A percentile compares a stretch with the other conserved stretches of the same genome.
Conservation (phyloP, 495 filamentous ascomycete species). For the Staphylotrichum longicolle region DNA sequence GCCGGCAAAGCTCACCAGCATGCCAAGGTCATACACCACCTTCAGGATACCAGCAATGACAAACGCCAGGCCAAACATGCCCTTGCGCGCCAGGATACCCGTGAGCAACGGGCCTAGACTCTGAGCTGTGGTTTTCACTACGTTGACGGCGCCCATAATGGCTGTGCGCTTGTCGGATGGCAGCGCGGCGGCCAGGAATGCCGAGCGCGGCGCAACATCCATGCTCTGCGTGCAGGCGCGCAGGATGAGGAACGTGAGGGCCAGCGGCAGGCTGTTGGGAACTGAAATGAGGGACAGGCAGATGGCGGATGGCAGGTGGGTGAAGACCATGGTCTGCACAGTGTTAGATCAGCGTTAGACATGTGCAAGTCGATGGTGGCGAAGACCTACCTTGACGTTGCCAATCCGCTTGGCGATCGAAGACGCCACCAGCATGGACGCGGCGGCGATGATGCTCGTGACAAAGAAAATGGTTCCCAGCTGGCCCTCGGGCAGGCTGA, state of each 20-base stretch:
- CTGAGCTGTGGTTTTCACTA: slow-evolving; percentile 62
- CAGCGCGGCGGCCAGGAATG: slow-evolving; percentile 73
- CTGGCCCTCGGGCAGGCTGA: neutral
- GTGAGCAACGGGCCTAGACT: slow-evolving; percentile 66
- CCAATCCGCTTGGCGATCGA: slow-evolving; percentile 75
- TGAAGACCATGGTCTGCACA: slow-evolving; percentile 83
- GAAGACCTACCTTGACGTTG: slow-evolving; percentile 1
- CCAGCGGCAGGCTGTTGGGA: slow-evolving; percentile 52
- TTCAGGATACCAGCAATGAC: slow-evolving; percentile 64
- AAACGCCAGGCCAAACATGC: slow-evolving; percentile 69
- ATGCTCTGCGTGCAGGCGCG: slow-evolving; percentile 69
- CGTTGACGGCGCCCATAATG: slow-evolving; percentile 69
- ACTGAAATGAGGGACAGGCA: slow-evolving; percentile 69
- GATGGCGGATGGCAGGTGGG: slow-evolving; percentile 73
- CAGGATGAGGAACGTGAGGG: slow-evolving; percentile 65
- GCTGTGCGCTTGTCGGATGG: slow-evolving; percentile 73
- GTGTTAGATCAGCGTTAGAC: neutral
- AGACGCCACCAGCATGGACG: slow-evolving; percentile 67
- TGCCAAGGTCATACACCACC: slow-evolving; percentile 66
- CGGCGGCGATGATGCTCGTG: slow-evolving; percentile 62
- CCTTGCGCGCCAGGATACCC: slow-evolving; percentile 61
- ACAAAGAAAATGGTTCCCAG: slow-evolving; percentile 69
- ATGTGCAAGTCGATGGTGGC: too few species aligned
- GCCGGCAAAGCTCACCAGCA: slow-evolving; percentile 41
- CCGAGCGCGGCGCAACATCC: slow-evolving; percentile 78